Conservation (phyloP, 345 rosid species). For the Populus alba region DNA sequence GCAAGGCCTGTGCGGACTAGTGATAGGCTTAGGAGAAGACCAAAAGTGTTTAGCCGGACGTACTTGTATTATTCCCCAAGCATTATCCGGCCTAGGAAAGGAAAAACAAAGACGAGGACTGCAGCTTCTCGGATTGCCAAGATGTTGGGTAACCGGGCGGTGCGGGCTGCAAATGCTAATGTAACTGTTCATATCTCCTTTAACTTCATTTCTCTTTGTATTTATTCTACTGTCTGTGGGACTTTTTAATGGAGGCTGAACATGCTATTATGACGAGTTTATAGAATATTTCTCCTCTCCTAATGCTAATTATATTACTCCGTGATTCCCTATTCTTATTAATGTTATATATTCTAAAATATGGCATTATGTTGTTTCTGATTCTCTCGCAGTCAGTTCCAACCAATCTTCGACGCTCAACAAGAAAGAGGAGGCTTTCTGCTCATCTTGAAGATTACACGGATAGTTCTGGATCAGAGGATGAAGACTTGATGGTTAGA, state of each 20-base stretch:
- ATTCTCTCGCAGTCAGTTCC: constrained; percentile 54
- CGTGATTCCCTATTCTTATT: background rate
- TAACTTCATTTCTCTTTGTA: background rate
- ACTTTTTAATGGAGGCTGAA: background rate
- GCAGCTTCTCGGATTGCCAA: constrained; percentile 93
- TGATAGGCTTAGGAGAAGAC: constrained; percentile 90
- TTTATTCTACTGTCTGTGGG: background rate
- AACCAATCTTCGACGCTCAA: constrained; percentile 90
- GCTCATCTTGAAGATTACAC: constrained; percentile 80
- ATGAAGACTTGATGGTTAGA: constrained; percentile 89
- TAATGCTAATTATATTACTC: constrained; percentile 20
- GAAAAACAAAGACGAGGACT: constrained; percentile 80
- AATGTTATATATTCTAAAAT: constrained; percentile 11
- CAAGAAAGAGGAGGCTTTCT: constrained; percentile 82
- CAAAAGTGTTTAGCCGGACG: constrained; percentile 58
- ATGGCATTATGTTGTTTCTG: constrained; percentile 19
- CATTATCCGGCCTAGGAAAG: constrained; percentile 57
- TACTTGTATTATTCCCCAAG: constrained; percentile 64
- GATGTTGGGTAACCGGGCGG: constrained; percentile 63
- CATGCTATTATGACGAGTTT: background rate
- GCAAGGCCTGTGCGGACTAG: constrained; percentile 87
- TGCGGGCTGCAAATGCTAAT: constrained; percentile 49
- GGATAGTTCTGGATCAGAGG: constrained; percentile 92
- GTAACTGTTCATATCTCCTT: constrained; percentile 37
- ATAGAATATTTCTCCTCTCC: constrained; percentile 3